Evolutionary conservation across 352 stramenopile species (phyloP).

Genomic region (Saprolegnia parasitica): DNA sequence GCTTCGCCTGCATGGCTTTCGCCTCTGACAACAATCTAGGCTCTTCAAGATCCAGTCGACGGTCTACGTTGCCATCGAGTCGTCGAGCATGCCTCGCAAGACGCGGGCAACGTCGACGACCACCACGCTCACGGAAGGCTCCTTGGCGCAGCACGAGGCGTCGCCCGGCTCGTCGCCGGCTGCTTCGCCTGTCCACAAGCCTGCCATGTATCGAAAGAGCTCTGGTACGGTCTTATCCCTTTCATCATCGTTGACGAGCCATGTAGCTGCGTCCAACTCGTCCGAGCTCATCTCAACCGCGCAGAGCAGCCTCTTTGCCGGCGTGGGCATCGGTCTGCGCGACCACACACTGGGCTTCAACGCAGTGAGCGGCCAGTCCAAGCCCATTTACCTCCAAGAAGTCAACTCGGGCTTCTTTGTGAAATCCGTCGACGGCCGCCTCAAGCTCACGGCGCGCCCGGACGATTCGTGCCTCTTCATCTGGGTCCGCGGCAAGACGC

Average conservation of each 20-base stretch:
- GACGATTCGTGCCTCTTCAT: conserved; percentile 73
- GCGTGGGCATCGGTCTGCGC: conserved; percentile 11
- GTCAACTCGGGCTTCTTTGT: conserved; percentile 24
- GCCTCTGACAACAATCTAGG: background rate
- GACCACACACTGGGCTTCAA: conserved; percentile 17
- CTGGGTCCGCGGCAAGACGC: conserved; percentile 60
- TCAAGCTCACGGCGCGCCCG: conserved; percentile 55
- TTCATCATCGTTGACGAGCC: background rate
- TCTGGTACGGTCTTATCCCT: background rate
- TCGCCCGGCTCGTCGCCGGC: background rate
- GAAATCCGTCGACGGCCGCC: conserved; percentile 33
- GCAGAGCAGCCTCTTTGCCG: conserved; percentile 24
- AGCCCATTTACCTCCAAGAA: conserved; percentile 26
- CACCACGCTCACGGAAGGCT: background rate
- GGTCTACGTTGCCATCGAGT: conserved; percentile 24
- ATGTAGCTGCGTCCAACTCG: conserved; percentile 21
- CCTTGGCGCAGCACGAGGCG: background rate
- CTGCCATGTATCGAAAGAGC: conserved; percentile 2
- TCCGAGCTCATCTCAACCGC: conserved; percentile 24
- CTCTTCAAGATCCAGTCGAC: conserved; percentile 10
- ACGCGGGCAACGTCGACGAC: background rate
- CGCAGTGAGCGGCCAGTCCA: background rate
- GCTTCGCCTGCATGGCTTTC: background rate
- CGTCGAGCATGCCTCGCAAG: background rate
- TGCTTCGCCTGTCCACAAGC: background rate